These are phyloP conservation scores for Leishmania major DNA, from an alignment of 208 protist genomes.

Conservation along the genomic window DNA sequence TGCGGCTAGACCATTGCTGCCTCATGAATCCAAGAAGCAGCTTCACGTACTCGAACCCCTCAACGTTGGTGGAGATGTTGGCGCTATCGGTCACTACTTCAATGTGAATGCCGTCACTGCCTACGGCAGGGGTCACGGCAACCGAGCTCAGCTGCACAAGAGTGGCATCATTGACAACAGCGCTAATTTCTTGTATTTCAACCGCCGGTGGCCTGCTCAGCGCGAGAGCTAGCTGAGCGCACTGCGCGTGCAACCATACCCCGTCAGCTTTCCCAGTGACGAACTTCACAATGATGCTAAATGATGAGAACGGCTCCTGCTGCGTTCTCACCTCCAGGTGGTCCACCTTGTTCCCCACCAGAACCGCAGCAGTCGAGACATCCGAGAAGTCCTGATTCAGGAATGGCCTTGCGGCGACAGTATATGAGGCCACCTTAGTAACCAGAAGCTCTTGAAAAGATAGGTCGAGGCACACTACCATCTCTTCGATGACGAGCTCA, in stretches of 20 bases:
- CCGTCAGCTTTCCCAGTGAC: slow-evolving; percentile 17
- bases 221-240: background rate
- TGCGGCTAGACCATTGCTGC: slow-evolving; percentile 7
- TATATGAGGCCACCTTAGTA: slow-evolving; percentile 14
- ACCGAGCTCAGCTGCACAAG: slow-evolving; percentile 27
- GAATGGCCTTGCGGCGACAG: slow-evolving; percentile 20
- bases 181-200: slow-evolving; percentile 14
- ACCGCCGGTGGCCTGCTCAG: slow-evolving; percentile 3
- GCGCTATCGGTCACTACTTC: slow-evolving; percentile 15
- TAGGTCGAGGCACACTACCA: slow-evolving; percentile 16
- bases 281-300: slow-evolving; percentile 11
- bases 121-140: background rate
- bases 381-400: slow-evolving; percentile 3
- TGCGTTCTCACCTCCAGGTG: background rate
- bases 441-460: slow-evolving; percentile 26
- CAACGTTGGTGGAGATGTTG: slow-evolving; percentile 24
- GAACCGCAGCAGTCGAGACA: background rate
- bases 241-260: slow-evolving; percentile 11
- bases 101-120: background rate
- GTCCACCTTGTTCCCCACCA: background rate
- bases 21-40: slow-evolving; percentile 8
- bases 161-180: slow-evolving; percentile 1
- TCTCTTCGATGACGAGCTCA: slow-evolving; percentile 6
- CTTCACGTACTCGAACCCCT: slow-evolving; percentile 26
- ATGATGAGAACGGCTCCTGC: slow-evolving; percentile 11